Base-by-base conservation (phyloP, 148 eudicot species). In the Nepenthes gracilis region DNA sequence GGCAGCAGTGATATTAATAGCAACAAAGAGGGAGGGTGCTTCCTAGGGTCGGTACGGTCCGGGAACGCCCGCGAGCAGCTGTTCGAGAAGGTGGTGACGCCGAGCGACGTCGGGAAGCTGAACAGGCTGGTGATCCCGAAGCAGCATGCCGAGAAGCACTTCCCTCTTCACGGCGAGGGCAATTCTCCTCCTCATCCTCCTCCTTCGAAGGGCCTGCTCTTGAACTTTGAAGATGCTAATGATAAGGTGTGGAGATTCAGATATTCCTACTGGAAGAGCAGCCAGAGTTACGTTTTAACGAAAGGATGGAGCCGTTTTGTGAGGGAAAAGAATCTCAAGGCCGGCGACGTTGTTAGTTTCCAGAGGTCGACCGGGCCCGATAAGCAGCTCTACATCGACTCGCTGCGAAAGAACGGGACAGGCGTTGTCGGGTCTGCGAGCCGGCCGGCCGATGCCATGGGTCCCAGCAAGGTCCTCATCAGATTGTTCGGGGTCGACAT, bases 261-360 rank as follows among this genome's bases (percentile, higher is more conserved):
- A 14, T 90, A 90, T 72, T 86, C 95, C 12, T 90, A 90, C 43
- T 90, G 97, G 97, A 90, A 90, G n/a, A 86, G 95, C 54, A 82
- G 88, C 37, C 97, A 90, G 55, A 84, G 91, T 45, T 90, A 90
- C 34, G 97, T 90, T 6, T 35, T 86, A n/a, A 86, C 95, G 0
- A 86, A 90, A 47, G 97, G 97, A 0, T 90, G 97, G 97, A 90
- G 97, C 64, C 67, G 97, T 10, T 90, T 84, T 23, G 97, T 90
- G 15, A 90, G 86, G 76, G 97, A 90, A 60, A 90, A 90, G 75
- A 67, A 61, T 34, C 57, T 90, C 36, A 74, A 77, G 47, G 88
- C 95, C 2, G 97, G 97, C 1, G 88, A 85, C 57, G 37, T 79
- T 38, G 94, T 88, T 2, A 74, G 79, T 45, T 92, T 92, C 13